Conservation (phyloP, 1,284 basidiomycete species). For the Phlebopus sp. region DNA sequence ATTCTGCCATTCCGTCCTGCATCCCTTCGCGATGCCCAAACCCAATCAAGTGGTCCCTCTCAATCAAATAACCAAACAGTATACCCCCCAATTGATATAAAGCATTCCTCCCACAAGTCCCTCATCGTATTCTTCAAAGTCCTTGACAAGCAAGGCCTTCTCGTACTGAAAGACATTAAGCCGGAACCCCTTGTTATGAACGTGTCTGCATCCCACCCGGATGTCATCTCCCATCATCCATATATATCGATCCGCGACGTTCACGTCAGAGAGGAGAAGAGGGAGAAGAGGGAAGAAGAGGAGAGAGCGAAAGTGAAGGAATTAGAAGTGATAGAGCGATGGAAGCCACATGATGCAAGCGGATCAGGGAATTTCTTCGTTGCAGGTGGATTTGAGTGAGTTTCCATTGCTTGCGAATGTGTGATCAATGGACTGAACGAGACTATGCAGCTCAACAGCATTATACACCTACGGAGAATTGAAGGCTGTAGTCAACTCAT, state of each 20-base stretch:
- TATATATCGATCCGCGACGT: constrained; percentile 66
- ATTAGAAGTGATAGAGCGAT: constrained; percentile 62
- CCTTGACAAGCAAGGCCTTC: constrained; percentile 65
- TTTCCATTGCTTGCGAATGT: constrained; percentile 6
- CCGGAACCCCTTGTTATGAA: constrained; percentile 62
- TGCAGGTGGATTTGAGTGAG: constrained; percentile 54
- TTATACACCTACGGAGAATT: constrained; percentile 59
- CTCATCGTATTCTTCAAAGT: constrained; percentile 76
- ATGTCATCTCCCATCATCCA: constrained; percentile 47
- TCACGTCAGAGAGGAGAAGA: constrained; percentile 53
- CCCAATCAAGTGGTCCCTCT: constrained; percentile 27
- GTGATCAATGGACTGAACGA: constrained; percentile 5
- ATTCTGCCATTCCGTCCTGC: constrained; percentile 75
- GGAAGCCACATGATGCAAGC: constrained; percentile 65
- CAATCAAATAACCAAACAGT: constrained; percentile 24
- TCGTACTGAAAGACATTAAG: constrained; percentile 72
- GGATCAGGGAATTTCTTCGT: constrained; percentile 56
- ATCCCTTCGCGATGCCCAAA: constrained; percentile 27
- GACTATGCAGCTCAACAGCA: constrained; percentile 42
- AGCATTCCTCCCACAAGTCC: constrained; percentile 75
- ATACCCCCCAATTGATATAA: constrained; percentile 52
- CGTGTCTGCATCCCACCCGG: constrained; percentile 60
- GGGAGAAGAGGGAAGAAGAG: constrained; percentile 44
- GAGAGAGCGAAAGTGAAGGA: constrained; percentile 46
- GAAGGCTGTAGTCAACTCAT: constrained; percentile 55